Percentiles rank a stretch among this genome's conserved stretches.
These are phyloP conservation scores for Microstroma glucosiphilum DNA, from an alignment of 1,284 basidiomycete genomes.

Conservation along the genomic window DNA sequence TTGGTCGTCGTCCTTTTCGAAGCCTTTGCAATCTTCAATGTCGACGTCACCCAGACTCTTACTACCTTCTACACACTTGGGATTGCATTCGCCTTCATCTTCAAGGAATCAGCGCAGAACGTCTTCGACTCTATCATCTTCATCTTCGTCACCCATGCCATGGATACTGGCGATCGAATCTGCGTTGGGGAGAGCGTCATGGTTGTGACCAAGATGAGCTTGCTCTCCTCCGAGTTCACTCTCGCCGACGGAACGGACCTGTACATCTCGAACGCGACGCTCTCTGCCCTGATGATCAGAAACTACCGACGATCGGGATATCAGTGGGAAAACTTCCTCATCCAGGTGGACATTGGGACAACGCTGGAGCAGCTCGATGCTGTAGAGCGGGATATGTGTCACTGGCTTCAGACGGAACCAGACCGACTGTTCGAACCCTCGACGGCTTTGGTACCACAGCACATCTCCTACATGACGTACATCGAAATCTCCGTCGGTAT, in stretches of 20 bases:
- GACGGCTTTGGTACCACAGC: slow-evolving; percentile 39
- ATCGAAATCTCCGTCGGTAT: slow-evolving; percentile 44
- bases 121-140: slow-evolving; percentile 49
- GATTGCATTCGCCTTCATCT: slow-evolving; percentile 46
- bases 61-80: slow-evolving; percentile 46
- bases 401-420: slow-evolving; percentile 47
- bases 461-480: slow-evolving; percentile 40
- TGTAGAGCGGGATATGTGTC: slow-evolving; percentile 42
- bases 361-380: slow-evolving; percentile 44
- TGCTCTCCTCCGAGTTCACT: slow-evolving; percentile 42
- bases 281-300: slow-evolving; percentile 34
- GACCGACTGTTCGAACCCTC: slow-evolving; percentile 45
- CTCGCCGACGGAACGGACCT: slow-evolving; percentile 39
- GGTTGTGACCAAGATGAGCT: slow-evolving; percentile 40
- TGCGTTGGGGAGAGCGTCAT: slow-evolving; percentile 30
- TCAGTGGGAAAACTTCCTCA: slow-evolving; percentile 40
- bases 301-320: slow-evolving; percentile 44
- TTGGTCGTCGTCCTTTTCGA: slow-evolving; percentile 42
- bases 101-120: slow-evolving; percentile 46
- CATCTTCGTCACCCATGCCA: slow-evolving; percentile 46
- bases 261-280: slow-evolving; percentile 41
- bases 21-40: slow-evolving; percentile 45
- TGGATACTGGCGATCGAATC: slow-evolving; percentile 45
- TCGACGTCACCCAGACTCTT: slow-evolving; percentile 39
- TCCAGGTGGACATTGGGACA: slow-evolving; percentile 43